Evolutionary conservation across 345 rosid species (phyloP), one percentile per base, ranked within the genome.

Genomic region (Eucalyptus grandis): DNA sequence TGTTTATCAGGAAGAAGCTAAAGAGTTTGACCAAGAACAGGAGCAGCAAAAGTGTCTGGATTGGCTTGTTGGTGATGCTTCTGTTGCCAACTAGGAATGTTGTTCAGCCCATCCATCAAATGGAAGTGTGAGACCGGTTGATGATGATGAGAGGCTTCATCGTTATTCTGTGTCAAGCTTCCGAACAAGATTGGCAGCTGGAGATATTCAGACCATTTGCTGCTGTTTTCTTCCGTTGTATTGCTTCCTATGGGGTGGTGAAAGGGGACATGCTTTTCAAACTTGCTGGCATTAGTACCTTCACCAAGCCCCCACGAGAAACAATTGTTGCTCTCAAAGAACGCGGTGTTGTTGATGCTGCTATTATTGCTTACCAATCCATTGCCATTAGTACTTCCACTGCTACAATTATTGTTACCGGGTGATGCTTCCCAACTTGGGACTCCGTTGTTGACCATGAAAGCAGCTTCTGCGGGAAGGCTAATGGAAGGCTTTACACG

Each of bases 401-500:
- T 67, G 90, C 87, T 65, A 90, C 89, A 67, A 77, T 77, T 89
- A 43, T 60, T 14, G 91, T 60, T 56, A 88, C 89, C 10, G 77
- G 90, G 26, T 53, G 72, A 81, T 77, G 47, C 83, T 77, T 77
- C 83, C 83, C 83, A 77, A 77, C 47, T 37, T 77, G 24, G 83
- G 46, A 77, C 47, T 77, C 83, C 83, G 24, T 37, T 77, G 83
- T 37, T 77, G 83, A 77, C 83, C 83, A 77, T 37, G 83, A 77
- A 77, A 77, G 83, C 92, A 92, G 88, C 93, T 16, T 92, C 95
- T 2, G 92, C 90, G 50, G 95, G 95, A 86, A 96, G 95, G 89
- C 89, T 95, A 44, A 95, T 92, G 0, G 96, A 94, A 51, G 98
- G 97, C 91, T 92, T 95, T 24, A 95, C 95, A 17, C 93, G 85